These are phyloP conservation scores for Eustoma russellianum DNA, from an alignment of 257 asterid genomes.

Conservation along the genomic window DNA sequence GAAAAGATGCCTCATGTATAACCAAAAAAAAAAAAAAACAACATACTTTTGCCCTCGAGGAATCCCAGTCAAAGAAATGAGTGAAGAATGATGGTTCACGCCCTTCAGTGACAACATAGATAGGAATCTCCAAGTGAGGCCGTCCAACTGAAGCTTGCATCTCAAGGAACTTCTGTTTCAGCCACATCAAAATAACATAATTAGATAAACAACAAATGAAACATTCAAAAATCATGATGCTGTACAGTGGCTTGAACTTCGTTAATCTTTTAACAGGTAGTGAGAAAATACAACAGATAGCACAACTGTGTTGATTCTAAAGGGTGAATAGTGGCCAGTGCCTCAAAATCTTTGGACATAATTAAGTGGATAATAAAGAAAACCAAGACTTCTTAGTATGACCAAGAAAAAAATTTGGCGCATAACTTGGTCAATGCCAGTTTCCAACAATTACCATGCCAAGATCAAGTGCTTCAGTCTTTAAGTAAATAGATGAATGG, in stretches of 20 bases:
- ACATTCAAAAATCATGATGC: neutral
- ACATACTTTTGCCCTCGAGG: constrained; percentile 54
- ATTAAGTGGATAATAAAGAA: too few relatives aligned
- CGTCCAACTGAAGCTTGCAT: constrained; percentile 43
- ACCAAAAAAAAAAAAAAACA: neutral
- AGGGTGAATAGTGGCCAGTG: too few relatives aligned
- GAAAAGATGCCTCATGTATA: neutral
- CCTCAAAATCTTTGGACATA: too few relatives aligned
- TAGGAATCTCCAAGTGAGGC: constrained; percentile 45
- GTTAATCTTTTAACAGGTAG: neutral
- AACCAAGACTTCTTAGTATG: too few relatives aligned
- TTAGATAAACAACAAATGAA: neutral
- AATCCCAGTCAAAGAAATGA: constrained; percentile 67
- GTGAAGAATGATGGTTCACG: constrained; percentile 76
- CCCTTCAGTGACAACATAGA: constrained; percentile 59
- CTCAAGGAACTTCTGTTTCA: constrained; percentile 52
- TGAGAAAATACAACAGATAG: too few relatives aligned
- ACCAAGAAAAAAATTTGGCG: too few relatives aligned
- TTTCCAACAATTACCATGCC: constrained; percentile 15
- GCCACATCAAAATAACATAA: constrained; percentile 9
- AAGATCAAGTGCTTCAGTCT: constrained; percentile 21
- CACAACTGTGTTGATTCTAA: too few relatives aligned
- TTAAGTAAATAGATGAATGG: constrained; percentile 23
- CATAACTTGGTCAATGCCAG: too few relatives aligned
- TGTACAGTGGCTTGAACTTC: neutral